Percentiles rank a stretch among this genome's conserved stretches.
These are phyloP conservation scores for Mitragyna speciosa DNA, from an alignment of 257 asterid species.

Conservation along the genomic window DNA sequence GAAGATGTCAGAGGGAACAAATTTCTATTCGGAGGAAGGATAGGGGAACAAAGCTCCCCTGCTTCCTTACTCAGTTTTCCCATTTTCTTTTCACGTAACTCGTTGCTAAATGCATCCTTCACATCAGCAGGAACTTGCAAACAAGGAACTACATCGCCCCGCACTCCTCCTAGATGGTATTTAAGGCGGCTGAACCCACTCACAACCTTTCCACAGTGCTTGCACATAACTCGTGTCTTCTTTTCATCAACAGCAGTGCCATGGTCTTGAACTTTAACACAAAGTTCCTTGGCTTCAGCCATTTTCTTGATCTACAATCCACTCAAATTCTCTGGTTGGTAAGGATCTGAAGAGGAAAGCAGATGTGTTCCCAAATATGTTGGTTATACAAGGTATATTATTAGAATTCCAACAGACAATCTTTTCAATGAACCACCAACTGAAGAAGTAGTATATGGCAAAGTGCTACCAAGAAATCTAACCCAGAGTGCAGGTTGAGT, in stretches of 20 bases:
- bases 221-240: neutral
- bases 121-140: constrained; percentile 14
- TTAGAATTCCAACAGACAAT: too few species aligned
- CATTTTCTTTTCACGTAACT: constrained; percentile 23
- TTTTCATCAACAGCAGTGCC: neutral
- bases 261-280: neutral
- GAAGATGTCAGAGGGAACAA: constrained; percentile 3
- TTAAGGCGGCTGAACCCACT: constrained; percentile 19
- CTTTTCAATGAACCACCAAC: too few species aligned
- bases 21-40: constrained; percentile 33
- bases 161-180: constrained; percentile 29
- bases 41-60: constrained; percentile 18
- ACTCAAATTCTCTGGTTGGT: too few species aligned
- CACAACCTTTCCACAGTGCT: neutral
- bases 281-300: neutral
- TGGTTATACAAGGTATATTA: too few species aligned
- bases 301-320: neutral
- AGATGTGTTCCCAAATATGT: too few species aligned
- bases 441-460: too few species aligned
- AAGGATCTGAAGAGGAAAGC: too few species aligned
- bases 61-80: constrained; percentile 19
- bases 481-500: too few species aligned
- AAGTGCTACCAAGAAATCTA: too few species aligned
- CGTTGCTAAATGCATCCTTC: constrained; percentile 21
- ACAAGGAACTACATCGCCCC: constrained; percentile 29